These are phyloP conservation scores for Nannizziopsis barbatae DNA, from an alignment of 2,329 filamentous ascomycete species.

Conservation along the genomic window DNA sequence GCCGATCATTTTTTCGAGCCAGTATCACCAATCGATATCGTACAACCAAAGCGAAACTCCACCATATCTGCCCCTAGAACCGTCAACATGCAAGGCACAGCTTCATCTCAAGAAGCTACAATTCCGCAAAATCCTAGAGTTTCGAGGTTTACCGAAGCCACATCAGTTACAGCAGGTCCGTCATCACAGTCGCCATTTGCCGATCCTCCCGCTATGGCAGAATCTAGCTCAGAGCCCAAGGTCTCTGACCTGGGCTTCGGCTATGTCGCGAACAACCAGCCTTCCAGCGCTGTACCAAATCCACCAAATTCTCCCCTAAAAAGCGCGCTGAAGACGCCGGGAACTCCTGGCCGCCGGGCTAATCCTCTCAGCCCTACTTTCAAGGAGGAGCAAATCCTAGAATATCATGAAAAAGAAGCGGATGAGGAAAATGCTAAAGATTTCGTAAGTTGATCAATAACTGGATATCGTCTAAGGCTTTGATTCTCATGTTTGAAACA, in stretches of 20 bases:
- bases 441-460: slow-evolving; percentile 51
- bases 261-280: slow-evolving; percentile 57
- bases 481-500: slow-evolving; percentile 33
- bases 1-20: slow-evolving; percentile 14
- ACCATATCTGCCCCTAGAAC: slow-evolving; percentile 22
- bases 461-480: background rate
- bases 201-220: slow-evolving; percentile 37
- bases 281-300: slow-evolving; percentile 45
- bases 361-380: slow-evolving; percentile 89
- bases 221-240: slow-evolving; percentile 45
- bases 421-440: slow-evolving; percentile 82
- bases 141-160: slow-evolving; percentile 49
- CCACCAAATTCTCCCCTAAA: slow-evolving; percentile 71
- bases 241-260: slow-evolving; percentile 86
- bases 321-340: slow-evolving; percentile 79
- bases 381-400: slow-evolving; percentile 71
- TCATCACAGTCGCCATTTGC: slow-evolving; percentile 39
- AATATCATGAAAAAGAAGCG: slow-evolving; percentile 69
- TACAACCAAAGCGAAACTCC: slow-evolving; percentile 26
- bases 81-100: slow-evolving; percentile 9
- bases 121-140: slow-evolving; percentile 45
- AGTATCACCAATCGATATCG: slow-evolving; percentile 24
- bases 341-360: slow-evolving; percentile 62
- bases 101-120: slow-evolving; percentile 27
- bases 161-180: slow-evolving; percentile 48